These are phyloP conservation scores for Erythrobasidium yunnanense DNA, from an alignment of 768 basidiomycete species.

Conservation along the genomic window DNA sequence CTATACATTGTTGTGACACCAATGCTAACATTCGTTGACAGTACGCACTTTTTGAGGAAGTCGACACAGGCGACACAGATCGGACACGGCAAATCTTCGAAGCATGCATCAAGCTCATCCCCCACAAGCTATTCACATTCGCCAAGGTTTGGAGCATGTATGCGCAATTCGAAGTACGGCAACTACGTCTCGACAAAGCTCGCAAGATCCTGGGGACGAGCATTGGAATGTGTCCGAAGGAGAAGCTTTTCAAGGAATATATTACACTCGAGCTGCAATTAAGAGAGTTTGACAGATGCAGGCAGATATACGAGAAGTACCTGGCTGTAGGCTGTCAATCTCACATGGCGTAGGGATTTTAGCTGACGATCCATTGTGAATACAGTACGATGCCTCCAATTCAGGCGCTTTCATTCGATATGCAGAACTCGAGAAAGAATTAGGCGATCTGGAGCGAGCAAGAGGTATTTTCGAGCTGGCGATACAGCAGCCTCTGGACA, in stretches of 20 bases:
- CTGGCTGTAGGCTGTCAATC: conserved; percentile 55
- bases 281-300: conserved; percentile 88
- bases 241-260: conserved; percentile 88
- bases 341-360: neutral
- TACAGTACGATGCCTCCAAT: conserved; percentile 75
- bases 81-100: conserved; percentile 86
- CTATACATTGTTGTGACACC: neutral
- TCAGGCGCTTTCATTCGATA: conserved; percentile 92
- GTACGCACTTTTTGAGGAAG: conserved; percentile 94
- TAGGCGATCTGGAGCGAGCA: conserved; percentile 76
- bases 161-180: conserved; percentile 81
- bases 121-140: conserved; percentile 94
- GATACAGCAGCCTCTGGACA: conserved; percentile 72
- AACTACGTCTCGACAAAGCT: conserved; percentile 67
- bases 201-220: conserved; percentile 78
- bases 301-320: conserved; percentile 84
- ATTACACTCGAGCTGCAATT: conserved; percentile 89
- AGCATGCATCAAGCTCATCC: conserved; percentile 74
- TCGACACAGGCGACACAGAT: conserved; percentile 80
- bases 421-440: conserved; percentile 75
- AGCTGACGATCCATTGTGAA: neutral
- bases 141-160: conserved; percentile 91
- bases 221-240: conserved; percentile 93
- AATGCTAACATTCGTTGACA: conserved; percentile 47
- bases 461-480: conserved; percentile 91